phyloP scores from a whole-genome alignment of 2,329 filamentous ascomycete species.

The Talaromyces albobiverticillius region DNA sequence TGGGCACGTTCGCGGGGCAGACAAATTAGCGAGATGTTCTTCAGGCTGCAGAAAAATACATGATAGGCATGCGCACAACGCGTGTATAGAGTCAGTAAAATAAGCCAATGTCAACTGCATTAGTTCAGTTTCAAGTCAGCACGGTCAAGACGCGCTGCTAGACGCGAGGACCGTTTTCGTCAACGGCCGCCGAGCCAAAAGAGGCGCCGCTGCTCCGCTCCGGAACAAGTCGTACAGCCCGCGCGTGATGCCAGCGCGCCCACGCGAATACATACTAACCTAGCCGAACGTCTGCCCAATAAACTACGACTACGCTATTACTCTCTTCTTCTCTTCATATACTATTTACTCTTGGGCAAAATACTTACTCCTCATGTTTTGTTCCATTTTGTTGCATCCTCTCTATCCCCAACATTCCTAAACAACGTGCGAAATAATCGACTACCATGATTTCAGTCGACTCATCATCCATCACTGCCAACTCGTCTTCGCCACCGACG shows the following conservation, averaged over 20 bases:
- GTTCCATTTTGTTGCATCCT: neutral
- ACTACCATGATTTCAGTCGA: constrained; percentile 38
- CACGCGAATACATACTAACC: neutral
- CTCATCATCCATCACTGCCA: constrained; percentile 24
- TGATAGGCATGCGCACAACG: too few relatives aligned
- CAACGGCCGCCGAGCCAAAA: too few relatives aligned
- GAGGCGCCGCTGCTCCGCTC: too few relatives aligned
- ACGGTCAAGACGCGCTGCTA: too few relatives aligned
- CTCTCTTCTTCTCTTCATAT: neutral
- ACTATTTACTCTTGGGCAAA: neutral
- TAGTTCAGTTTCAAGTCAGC: too few relatives aligned
- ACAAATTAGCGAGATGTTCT: too few relatives aligned
- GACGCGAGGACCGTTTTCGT: too few relatives aligned
- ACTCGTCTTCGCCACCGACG: constrained; percentile 33
- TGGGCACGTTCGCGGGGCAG: too few relatives aligned
- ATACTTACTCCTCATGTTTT: neutral
- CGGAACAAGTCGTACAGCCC: neutral
- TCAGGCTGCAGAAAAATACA: too few relatives aligned
- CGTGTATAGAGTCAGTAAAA: too few relatives aligned
- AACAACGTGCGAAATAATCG: neutral
- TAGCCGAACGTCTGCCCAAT: constrained; percentile 20
- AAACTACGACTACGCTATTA: neutral
- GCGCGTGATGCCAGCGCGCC: neutral
- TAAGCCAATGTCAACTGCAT: too few relatives aligned
- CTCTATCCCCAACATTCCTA: neutral